Conservation (phyloP, 371 early-diverging fungal species). For the Apophysomyces elegans region DNA sequence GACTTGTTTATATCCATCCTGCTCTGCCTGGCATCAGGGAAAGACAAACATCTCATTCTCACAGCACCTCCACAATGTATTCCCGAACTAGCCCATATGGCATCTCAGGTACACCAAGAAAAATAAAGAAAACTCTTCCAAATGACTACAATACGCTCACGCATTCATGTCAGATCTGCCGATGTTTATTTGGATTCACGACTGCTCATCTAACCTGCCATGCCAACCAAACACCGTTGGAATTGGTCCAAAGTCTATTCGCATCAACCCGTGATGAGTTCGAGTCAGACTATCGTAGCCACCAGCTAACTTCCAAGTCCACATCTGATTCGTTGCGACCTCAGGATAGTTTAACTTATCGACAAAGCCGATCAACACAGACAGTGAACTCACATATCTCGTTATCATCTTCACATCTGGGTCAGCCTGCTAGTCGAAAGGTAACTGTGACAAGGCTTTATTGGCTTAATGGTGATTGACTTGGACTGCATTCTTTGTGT, state of each 20-base stretch:
- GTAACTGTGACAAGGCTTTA: not conserved
- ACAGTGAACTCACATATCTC: not conserved
- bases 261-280: slow-evolving; percentile 32
- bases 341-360: slow-evolving; percentile 3
- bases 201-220: slow-evolving; percentile 41
- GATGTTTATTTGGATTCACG: slow-evolving; percentile 48
- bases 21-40: slow-evolving; percentile 46
- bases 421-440: slow-evolving; percentile 5
- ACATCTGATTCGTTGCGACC: slow-evolving; percentile 12
- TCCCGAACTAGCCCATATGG: slow-evolving; percentile 46
- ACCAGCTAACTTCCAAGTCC: slow-evolving; percentile 8
- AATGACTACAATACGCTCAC: not conserved
- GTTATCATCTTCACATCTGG: not conserved
- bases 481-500: not conserved
- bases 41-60: slow-evolving; percentile 45
- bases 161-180: slow-evolving; percentile 32
- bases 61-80: slow-evolving; percentile 44
- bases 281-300: not conserved
- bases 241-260: slow-evolving; percentile 42
- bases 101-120: slow-evolving; percentile 33
- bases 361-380: not conserved
- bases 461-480: not conserved
- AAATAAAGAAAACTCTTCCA: not conserved
- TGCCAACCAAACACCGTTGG: slow-evolving; percentile 28
- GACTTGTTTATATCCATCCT: slow-evolving; percentile 52